Base-by-base conservation (phyloP, 192 early-diverging fungal genomes). In the Podila minutissima region DNA sequence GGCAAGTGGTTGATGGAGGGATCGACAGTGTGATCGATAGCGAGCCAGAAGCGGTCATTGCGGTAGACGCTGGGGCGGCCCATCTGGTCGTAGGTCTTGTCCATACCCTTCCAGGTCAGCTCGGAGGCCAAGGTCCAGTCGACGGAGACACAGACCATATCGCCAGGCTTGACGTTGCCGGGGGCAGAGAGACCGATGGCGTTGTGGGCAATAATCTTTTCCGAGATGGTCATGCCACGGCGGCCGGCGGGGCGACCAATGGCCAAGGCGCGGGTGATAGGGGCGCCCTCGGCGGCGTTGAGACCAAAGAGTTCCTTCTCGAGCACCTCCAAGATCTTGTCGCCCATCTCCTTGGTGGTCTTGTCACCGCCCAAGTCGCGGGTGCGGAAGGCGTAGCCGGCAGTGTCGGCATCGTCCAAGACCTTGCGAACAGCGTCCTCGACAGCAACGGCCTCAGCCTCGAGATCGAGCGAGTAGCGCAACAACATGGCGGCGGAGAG, bases 401-500 rank as follows among this genome's bases (percentile, higher is more conserved):
- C 89, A 70, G 83, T 78, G 66, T 93, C 84, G 65, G 87, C 83
- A 71, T 90, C 93, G 84, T 99, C 97, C 67, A 99, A 87, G 41
- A 98, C 97, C 62, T 92, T 87, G 71, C 92, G 92, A 28, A 98
- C 97, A 51, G 97, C 96, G 38, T 91, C 88, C 88, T 99, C 98
- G 49, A 99, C 75, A 19, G 95, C 94, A 69, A 91, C 89, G 64
- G 97, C 97, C 84, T 99, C 97, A 65, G 86, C 83, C 72, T 95
- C 93, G 83, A 97, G 83, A 72, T 91, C 92, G 72, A 99, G 88
- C 48, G 97, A 98, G 88, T 98, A 99, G 67, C 93, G 91, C 73
- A 99, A 88, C 84, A 99, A 85, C 90, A 99, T 90, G 29, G 98
- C 97, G 37, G 89, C 94, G 75, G 92, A 94, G 67, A 99, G 93